Conservation (phyloP, 441 rosid species). For the Populus hybrid region DNA sequence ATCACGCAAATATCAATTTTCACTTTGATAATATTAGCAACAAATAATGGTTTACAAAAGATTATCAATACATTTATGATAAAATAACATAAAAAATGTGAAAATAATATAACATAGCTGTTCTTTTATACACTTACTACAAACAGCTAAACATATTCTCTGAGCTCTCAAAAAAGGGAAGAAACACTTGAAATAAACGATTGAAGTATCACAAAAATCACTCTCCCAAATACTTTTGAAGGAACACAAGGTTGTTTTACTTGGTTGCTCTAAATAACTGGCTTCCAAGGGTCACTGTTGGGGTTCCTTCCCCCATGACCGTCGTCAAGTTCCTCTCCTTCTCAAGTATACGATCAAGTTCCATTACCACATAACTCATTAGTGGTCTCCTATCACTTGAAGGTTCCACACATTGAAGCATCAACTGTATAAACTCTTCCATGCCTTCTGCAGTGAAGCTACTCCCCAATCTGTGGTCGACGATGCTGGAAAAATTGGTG, state of each 20-base stretch:
- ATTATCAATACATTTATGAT: slow-evolving; percentile 26
- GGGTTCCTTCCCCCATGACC: slow-evolving; percentile 48
- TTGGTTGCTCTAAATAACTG: slow-evolving; percentile 42
- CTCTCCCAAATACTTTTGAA: slow-evolving; percentile 15
- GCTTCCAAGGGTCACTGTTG: slow-evolving; percentile 53
- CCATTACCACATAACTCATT: slow-evolving; percentile 43
- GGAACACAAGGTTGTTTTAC: slow-evolving; percentile 30
- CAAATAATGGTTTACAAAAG: slow-evolving; percentile 28
- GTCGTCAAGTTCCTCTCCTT: slow-evolving; percentile 53
- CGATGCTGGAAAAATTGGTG: slow-evolving; percentile 32
- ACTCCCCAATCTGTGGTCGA: slow-evolving; percentile 42
- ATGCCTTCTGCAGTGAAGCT: slow-evolving; percentile 50
- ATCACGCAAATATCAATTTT: not conserved
- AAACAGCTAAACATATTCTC: slow-evolving; percentile 67
- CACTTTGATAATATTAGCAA: not conserved
- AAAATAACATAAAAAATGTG: slow-evolving; percentile 29
- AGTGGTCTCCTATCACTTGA: slow-evolving; percentile 43
- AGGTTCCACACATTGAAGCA: slow-evolving; percentile 38
- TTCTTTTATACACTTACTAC: slow-evolving; percentile 71
- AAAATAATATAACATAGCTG: slow-evolving; percentile 50
- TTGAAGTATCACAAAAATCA: slow-evolving; percentile 29
- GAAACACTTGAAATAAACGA: not conserved
- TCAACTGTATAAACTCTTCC: slow-evolving; percentile 39
- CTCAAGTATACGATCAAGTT: slow-evolving; percentile 51
- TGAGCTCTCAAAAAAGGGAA: slow-evolving; percentile 14